Conservation (phyloP, 371 early-diverging fungal genomes). For the Mortierella sp. region DNA sequence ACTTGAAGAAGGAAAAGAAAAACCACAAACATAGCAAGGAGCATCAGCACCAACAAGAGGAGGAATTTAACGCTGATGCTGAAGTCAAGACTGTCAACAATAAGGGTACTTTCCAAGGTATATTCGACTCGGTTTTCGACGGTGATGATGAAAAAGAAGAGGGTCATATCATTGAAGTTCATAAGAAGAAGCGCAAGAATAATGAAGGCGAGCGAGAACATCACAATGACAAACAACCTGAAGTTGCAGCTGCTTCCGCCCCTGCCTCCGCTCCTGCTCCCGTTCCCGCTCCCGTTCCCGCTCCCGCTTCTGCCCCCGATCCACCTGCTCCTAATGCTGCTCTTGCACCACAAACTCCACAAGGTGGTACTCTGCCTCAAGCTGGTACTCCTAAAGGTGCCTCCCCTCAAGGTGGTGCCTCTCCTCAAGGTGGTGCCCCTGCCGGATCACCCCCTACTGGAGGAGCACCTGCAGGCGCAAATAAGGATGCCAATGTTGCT, state of each 20-base stretch:
- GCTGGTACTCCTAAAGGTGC: neutral
- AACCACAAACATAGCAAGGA: neutral
- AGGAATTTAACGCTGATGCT: slow-evolving; percentile 2
- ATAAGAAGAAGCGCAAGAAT: neutral
- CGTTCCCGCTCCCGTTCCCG: slow-evolving; percentile 1
- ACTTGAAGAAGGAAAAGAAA: neutral
- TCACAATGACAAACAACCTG: neutral
- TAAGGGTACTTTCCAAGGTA: neutral
- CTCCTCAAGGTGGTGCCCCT: neutral
- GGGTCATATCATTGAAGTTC: slow-evolving; percentile 17
- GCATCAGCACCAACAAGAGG: neutral
- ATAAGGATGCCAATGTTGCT: slow-evolving; percentile 2
- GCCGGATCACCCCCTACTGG: neutral
- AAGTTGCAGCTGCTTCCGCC: neutral
- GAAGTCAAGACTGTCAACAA: neutral
- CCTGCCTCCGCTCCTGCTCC: neutral
- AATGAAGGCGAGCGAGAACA: neutral
- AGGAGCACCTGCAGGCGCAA: neutral
- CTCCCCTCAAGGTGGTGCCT: neutral
- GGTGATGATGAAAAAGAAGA: neutral
- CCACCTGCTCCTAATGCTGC: neutral
- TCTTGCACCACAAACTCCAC: neutral
- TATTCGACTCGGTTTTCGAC: neutral
- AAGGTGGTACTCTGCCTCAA: neutral
- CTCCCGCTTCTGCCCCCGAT: neutral